A percentile compares a stretch with the other conserved stretches of the same genome.
These are phyloP conservation scores for Calonectria ilicicola DNA, from an alignment of 2,329 filamentous ascomycete species.

Conservation along the genomic window DNA sequence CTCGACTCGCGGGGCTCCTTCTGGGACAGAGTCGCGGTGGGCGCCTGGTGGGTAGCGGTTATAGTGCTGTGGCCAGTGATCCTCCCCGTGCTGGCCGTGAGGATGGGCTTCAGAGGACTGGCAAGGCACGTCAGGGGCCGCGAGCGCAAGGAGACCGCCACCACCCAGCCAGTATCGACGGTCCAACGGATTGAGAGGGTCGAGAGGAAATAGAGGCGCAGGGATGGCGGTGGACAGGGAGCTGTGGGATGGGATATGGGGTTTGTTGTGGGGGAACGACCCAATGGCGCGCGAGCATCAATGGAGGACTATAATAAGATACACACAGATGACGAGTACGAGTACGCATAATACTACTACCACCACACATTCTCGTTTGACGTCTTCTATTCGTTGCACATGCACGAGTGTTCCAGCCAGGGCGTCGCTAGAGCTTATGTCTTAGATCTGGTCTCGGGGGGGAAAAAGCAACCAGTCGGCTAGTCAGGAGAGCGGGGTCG, in stretches of 20 bases:
- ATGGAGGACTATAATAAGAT: slow-evolving; percentile 6
- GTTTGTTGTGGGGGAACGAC: not conserved
- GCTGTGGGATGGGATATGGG: not conserved
- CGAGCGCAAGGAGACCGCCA: slow-evolving; percentile 57
- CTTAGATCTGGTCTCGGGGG: slow-evolving; percentile 9
- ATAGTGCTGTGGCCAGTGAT: slow-evolving; percentile 66
- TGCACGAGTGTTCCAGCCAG: not conserved
- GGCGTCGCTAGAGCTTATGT: slow-evolving; percentile 1
- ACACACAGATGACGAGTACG: not conserved
- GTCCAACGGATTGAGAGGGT: not conserved
- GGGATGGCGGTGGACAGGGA: not conserved
- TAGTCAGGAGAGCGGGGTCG: not conserved
- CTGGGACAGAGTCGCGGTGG: slow-evolving; percentile 37
- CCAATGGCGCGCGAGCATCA: not conserved
- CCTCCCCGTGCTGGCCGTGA: slow-evolving; percentile 75
- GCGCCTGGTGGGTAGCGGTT: slow-evolving; percentile 45
- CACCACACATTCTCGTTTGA: not conserved
- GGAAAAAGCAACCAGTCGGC: not conserved
- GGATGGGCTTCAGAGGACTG: slow-evolving; percentile 65
- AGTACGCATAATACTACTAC: slow-evolving; percentile 5
- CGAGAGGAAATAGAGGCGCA: slow-evolving; percentile 45
- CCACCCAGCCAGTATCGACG: slow-evolving; percentile 47
- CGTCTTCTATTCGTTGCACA: not conserved
- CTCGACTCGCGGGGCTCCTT: slow-evolving; percentile 39
- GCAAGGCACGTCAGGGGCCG: slow-evolving; percentile 56